Evolutionary conservation across 2,329 filamentous ascomycete genomes (phyloP).

Genomic region (Talaromyces sp.): DNA sequence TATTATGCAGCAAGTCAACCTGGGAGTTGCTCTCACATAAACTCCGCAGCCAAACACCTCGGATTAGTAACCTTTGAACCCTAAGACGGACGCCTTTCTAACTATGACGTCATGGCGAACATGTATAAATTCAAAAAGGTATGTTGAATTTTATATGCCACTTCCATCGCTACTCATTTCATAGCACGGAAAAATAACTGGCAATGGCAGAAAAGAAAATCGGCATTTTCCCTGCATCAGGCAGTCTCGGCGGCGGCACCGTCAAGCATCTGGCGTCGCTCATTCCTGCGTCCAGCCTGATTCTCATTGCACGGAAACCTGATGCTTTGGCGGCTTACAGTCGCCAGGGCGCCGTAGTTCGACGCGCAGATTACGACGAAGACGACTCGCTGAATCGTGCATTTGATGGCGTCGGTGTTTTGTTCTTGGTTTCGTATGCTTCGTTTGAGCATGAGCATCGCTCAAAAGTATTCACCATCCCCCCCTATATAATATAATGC

Average conservation of each 20-base stretch:
- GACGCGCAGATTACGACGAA: slow-evolving; percentile 50
- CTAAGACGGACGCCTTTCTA: no score
- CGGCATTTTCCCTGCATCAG: slow-evolving; percentile 50
- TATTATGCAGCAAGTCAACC: no score
- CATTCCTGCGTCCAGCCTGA: slow-evolving; percentile 42
- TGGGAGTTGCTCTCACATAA: no score
- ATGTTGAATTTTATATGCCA: no score
- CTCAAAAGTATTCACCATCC: slow-evolving; percentile 28
- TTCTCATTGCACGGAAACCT: slow-evolving; percentile 45
- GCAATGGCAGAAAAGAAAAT: slow-evolving; percentile 12
- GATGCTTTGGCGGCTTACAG: slow-evolving; percentile 36
- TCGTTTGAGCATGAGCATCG: slow-evolving; percentile 47
- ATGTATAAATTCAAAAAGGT: no score
- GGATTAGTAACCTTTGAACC: no score
- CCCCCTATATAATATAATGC: no score
- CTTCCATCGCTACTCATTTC: no score
- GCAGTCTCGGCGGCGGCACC: slow-evolving; percentile 50
- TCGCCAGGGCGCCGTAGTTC: slow-evolving; percentile 39
- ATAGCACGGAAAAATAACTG: neutral
- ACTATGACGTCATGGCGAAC: no score
- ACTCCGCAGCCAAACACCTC: no score
- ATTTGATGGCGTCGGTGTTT: slow-evolving; percentile 46
- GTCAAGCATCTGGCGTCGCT: slow-evolving; percentile 45
- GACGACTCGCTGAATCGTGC: slow-evolving; percentile 42
- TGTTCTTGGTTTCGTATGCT: slow-evolving; percentile 55